Evolutionary conservation across 2,329 filamentous ascomycete species (phyloP).

Genomic region (Penicillium nordicum): DNA sequence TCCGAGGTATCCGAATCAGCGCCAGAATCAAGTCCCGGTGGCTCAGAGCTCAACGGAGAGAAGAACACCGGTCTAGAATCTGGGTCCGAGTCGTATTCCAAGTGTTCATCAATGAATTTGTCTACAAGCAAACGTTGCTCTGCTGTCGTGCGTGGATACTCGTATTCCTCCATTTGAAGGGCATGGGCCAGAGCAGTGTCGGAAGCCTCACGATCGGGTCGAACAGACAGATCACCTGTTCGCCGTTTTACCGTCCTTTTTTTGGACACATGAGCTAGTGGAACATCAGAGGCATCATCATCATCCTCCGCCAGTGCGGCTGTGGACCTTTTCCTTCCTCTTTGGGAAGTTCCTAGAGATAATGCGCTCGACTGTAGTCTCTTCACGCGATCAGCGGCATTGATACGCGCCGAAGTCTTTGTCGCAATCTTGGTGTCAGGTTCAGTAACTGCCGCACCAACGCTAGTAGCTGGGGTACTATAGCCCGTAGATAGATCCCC

Average conservation of each 20-base stretch:
- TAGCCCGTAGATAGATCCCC: slow-evolving; percentile 47
- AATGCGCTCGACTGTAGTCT: slow-evolving; percentile 51
- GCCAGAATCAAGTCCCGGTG: neutral
- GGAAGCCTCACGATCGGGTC: slow-evolving; percentile 32
- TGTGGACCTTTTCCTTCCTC: slow-evolving; percentile 45
- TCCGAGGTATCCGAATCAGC: slow-evolving; percentile 16
- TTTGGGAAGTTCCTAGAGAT: slow-evolving; percentile 34
- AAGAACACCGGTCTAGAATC: neutral
- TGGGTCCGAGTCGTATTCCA: slow-evolving; percentile 14
- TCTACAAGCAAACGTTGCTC: slow-evolving; percentile 26
- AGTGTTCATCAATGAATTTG: slow-evolving; percentile 10
- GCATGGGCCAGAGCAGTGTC: slow-evolving; percentile 55
- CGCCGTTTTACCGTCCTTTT: slow-evolving; percentile 45
- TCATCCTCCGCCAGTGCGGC: slow-evolving; percentile 32
- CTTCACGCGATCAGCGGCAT: slow-evolving; percentile 46
- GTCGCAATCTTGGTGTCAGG: slow-evolving; percentile 34
- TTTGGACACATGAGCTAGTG: slow-evolving; percentile 57
- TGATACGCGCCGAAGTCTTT: slow-evolving; percentile 34
- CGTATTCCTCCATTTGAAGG: slow-evolving; percentile 57
- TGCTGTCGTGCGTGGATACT: slow-evolving; percentile 36
- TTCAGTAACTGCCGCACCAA: slow-evolving; percentile 51
- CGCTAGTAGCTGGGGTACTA: slow-evolving; percentile 62
- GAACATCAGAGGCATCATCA: slow-evolving; percentile 46
- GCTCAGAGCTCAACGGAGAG: neutral
- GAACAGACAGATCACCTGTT: slow-evolving; percentile 40